Evolutionary conservation across 768 basidiomycete species (phyloP).

Genomic region (Leucocoprinus leucothites): DNA sequence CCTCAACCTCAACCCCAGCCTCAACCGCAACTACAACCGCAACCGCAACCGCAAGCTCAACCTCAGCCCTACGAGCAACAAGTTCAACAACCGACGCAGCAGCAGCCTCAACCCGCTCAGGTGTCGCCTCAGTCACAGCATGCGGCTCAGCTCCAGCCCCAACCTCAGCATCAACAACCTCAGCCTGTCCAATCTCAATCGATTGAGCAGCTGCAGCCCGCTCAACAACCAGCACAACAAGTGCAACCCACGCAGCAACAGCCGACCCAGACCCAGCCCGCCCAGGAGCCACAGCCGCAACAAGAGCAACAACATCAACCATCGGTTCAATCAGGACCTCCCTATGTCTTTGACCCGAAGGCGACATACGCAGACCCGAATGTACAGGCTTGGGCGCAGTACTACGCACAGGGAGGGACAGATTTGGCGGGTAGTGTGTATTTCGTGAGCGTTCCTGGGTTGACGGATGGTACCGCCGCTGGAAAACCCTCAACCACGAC

Average conservation of each 20-base stretch:
- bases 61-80: conserved; percentile 5
- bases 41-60: conserved; percentile 11
- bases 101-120: conserved; percentile 19
- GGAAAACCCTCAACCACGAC: conserved; percentile 7
- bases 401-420: conserved; percentile 77
- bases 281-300: too few relatives aligned
- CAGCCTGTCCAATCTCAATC: too few relatives aligned
- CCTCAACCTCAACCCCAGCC: conserved; percentile 3
- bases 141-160: too few relatives aligned
- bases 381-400: conserved; percentile 84
- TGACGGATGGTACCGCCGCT: conserved; percentile 43
- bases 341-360: conserved; percentile 60
- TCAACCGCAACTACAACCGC: too few relatives aligned
- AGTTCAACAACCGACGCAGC: too few relatives aligned
- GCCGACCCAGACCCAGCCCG: conserved; percentile 19
- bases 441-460: conserved; percentile 74
- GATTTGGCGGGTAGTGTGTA: conserved; percentile 77
- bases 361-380: conserved; percentile 74
- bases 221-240: conserved; percentile 16
- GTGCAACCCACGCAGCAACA: conserved; percentile 19
- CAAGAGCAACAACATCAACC: conserved; percentile 22
- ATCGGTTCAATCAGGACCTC: conserved; percentile 34
- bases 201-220: conserved; percentile 7
- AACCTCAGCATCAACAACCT: conserved; percentile 7
- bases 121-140: conserved; percentile 9